Evolutionary conservation across 768 basidiomycete species (phyloP).

Genomic region (Suillus variegatus): DNA sequence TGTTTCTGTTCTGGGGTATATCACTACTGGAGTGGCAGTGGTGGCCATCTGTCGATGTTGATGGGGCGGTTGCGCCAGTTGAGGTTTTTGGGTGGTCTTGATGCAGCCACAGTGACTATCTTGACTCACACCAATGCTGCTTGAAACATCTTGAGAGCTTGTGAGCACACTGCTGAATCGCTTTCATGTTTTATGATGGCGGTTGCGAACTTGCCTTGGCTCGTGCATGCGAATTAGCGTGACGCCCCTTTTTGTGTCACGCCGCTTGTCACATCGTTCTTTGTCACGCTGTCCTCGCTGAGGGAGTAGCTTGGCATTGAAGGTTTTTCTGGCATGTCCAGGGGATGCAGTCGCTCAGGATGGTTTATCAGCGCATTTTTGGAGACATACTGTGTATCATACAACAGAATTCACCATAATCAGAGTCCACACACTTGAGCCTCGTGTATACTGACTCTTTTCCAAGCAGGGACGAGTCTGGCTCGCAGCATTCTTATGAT

Average conservation of each 20-base stretch:
- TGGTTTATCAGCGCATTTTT: conserved; percentile 1
- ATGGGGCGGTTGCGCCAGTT: conserved; percentile 8
- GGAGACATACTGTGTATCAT: background rate
- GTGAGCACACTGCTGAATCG: conserved; percentile 16
- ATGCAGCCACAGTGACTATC: conserved; percentile 20
- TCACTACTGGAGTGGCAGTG: conserved; percentile 9
- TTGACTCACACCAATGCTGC: conserved; percentile 31
- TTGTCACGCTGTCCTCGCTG: conserved; percentile 14
- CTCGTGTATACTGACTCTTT: background rate
- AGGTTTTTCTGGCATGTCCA: background rate
- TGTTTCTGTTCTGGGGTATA: conserved; percentile 21
- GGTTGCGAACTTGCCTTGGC: conserved; percentile 29
- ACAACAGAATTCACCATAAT: too few relatives aligned
- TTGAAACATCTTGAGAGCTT: conserved; percentile 11
- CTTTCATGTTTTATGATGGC: conserved; percentile 11
- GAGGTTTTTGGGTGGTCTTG: conserved; percentile 6
- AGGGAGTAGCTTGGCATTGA: background rate
- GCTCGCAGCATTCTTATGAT: background rate
- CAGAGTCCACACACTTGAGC: background rate
- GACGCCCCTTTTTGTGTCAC: conserved; percentile 32
- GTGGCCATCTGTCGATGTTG: conserved; percentile 6
- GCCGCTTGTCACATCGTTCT: conserved; percentile 16
- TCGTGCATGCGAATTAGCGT: conserved; percentile 13
- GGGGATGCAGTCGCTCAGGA: background rate
- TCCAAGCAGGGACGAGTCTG: background rate